Base-by-base conservation (phyloP, 2,329 filamentous ascomycete species). In the Westerdykella sp. region DNA sequence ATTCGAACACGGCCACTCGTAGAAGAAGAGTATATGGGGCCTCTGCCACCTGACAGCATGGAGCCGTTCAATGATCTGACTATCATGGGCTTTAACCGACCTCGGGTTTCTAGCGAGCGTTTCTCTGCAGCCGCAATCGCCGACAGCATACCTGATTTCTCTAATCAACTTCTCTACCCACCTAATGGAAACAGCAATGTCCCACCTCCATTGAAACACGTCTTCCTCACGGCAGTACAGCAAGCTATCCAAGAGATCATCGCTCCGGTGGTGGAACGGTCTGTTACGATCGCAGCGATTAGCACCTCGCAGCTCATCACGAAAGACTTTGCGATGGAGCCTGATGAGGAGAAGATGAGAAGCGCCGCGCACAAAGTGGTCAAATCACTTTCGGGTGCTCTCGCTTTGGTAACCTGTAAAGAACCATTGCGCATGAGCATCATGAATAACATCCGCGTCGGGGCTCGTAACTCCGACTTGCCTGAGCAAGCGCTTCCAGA, bases 341-440 rank as follows among this genome's bases (percentile, higher is more conserved):
- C 84, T 2, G 89, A 96, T 58, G 87, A 95, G 68, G 86, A 87
- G 52, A 85, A 87, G 48, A 78, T 97, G 42, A 84, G 89, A 41
- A 85, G 83, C 40, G 86, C 90, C 25, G 91, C 93, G 3, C 83
- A 95, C 53, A 95, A 84, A 50, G 94, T 97, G 81, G 93, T 95
- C 37, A 93, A 95, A 68, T 85, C 90, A 40, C 86, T 95, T 21
- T 91, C 93, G 18, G 93, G 93, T 32, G 95, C 89, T 59, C 76
- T 98, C 43, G 93, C 93, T 12, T 77, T 96, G 25, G 93, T 98
- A n/a, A 98, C 93, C 3, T 97, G 90, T 63, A 98, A 97, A 68
- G 93, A 98, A 66, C 93, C 93, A 13, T 75, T 98, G 13, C 83
- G 93, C 47, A 93, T 94, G 66, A 97, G 94, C 69, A 95, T 98